phyloP scores from a whole-genome alignment of 139 green algal species.

The Astrephomene gubernaculifera region DNA sequence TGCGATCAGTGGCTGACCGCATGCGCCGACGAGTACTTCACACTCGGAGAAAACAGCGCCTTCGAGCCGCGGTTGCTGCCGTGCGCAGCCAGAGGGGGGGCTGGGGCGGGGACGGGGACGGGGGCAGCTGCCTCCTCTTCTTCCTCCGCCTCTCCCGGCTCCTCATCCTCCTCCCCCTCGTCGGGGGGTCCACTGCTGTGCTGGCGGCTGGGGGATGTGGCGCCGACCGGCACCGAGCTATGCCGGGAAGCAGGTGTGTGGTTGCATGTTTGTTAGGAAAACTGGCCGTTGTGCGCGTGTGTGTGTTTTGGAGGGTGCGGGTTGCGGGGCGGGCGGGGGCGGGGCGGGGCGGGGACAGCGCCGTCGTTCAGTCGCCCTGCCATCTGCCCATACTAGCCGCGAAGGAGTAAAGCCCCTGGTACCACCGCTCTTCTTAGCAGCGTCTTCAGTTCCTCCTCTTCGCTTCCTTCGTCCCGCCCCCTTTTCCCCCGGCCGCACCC shows the following conservation, averaged over 20 bases:
- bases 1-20: constrained; percentile 35
- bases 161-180: neutral
- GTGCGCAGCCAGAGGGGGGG: neutral
- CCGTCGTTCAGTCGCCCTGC: too few relatives aligned
- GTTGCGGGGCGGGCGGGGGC: neutral
- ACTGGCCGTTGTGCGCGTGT: neutral
- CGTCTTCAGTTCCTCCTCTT: neutral
- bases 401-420: too few relatives aligned
- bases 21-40: constrained; percentile 31
- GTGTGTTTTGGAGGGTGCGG: neutral
- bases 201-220: constrained; percentile 27
- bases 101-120: neutral
- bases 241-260: constrained; percentile 25
- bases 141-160: neutral
- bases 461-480: neutral
- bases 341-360: neutral
- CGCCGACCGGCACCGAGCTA: constrained; percentile 12
- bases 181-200: constrained; percentile 10
- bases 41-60: too few relatives aligned
- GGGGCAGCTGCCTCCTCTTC: too few relatives aligned
- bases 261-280: neutral
- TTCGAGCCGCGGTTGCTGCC: constrained; percentile 31
- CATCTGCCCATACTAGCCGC: too few relatives aligned
- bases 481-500: neutral
- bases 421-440: too few relatives aligned